These are phyloP conservation scores for Histomonas meleagridis DNA, from an alignment of 208 protist genomes.

Conservation along the genomic window DNA sequence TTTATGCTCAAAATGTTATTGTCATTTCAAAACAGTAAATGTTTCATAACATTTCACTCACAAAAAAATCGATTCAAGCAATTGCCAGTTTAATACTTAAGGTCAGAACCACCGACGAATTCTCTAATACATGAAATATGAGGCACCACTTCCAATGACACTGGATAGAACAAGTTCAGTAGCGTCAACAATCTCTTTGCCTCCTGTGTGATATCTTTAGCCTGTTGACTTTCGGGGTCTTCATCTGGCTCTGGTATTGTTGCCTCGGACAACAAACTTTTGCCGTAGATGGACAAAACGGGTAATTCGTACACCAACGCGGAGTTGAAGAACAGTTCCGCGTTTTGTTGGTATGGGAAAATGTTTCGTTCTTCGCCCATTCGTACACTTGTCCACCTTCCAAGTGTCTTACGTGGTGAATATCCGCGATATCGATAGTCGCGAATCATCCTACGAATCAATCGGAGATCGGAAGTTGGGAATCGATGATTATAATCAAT, in stretches of 20 bases:
- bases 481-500: background rate
- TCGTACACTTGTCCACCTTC: background rate
- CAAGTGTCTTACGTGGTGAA: background rate
- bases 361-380: slow-evolving; percentile 20
- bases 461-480: background rate
- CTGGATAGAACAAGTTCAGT: background rate
- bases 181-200: background rate
- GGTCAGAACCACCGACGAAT: slow-evolving; percentile 12
- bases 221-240: background rate
- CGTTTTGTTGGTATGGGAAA: background rate
- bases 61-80: too few species aligned
- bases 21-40: too few species aligned
- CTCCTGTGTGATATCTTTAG: background rate
- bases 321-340: background rate
- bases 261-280: background rate
- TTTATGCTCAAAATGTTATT: too few species aligned
- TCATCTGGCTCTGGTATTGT: background rate
- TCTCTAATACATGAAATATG: slow-evolving; percentile 27
- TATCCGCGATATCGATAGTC: background rate
- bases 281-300: background rate
- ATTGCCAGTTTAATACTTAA: slow-evolving; percentile 16
- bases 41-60: too few species aligned
- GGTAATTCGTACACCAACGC: slow-evolving; percentile 21
- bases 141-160: background rate
- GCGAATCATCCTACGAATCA: background rate